Conservation (phyloP, 2,329 filamentous ascomycete species). For the Fusarium decemcellulare region DNA sequence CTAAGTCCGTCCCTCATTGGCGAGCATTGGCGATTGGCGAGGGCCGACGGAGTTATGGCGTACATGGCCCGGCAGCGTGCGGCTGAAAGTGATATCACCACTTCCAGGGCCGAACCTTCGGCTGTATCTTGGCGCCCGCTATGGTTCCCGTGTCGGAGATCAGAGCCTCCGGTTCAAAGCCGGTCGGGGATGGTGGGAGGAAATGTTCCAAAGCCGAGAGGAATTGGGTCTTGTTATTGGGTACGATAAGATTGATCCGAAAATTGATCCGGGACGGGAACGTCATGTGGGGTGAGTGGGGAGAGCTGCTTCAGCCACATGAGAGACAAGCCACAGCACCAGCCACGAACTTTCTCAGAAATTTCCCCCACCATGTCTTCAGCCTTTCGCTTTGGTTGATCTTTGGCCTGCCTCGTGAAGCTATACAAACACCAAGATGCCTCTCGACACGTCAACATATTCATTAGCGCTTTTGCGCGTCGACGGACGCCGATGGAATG, state of each 20-base stretch:
- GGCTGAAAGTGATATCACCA: constrained; percentile 29
- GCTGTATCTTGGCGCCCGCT: neutral
- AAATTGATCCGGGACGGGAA: constrained; percentile 27
- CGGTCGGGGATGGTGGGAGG: constrained; percentile 1
- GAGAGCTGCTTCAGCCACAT: constrained; percentile 10
- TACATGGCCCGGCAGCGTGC: neutral
- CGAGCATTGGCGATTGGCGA: neutral
- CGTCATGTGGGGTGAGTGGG: constrained; percentile 6
- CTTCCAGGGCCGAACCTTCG: neutral
- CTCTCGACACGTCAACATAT: constrained; percentile 95
- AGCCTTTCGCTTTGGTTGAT: constrained; percentile 18
- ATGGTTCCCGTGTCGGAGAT: constrained; percentile 29
- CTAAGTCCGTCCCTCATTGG: constrained; percentile 12
- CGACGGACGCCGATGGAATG: constrained; percentile 95
- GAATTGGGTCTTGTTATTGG: constrained; percentile 14
- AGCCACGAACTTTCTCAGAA: constrained; percentile 41
- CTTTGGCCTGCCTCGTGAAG: constrained; percentile 11
- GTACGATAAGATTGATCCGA: constrained; percentile 27
- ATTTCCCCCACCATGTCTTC: constrained; percentile 45
- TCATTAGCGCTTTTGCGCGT: constrained; percentile 86
- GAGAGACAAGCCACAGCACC: constrained; percentile 31
- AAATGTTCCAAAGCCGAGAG: constrained; percentile 44
- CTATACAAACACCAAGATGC: constrained; percentile 69
- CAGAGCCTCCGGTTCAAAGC: constrained; percentile 15
- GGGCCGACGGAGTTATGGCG: constrained; percentile 19